Evolutionary conservation across 1,284 basidiomycete species (phyloP).

Genomic region (Malassezia sp.): DNA sequence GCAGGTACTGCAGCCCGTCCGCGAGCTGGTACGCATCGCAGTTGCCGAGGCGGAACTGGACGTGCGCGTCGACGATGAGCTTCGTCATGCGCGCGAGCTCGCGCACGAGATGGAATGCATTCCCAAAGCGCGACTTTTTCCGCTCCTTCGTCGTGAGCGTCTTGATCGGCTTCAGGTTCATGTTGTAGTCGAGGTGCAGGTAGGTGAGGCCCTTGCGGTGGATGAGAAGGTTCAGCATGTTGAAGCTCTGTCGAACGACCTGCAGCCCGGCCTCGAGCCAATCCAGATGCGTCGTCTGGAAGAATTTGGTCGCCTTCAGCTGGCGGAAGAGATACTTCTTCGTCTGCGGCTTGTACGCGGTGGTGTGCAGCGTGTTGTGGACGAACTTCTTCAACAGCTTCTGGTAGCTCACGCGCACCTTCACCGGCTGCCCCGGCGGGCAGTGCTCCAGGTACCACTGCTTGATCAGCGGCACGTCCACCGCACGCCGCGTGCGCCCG

Average conservation of each 20-base stretch:
- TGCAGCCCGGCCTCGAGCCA: conserved; percentile 99
- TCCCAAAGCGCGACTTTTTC: conserved; percentile 99
- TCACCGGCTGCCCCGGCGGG: conserved; percentile 87
- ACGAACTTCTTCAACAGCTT: conserved; percentile 95
- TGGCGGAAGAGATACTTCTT: conserved; percentile 94
- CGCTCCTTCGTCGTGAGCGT: conserved; percentile 98
- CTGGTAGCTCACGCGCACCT: conserved; percentile 97
- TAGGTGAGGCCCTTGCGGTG: conserved; percentile 98
- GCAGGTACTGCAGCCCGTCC: conserved; percentile 95
- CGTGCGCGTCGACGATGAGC: conserved; percentile 94
- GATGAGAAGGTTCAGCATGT: conserved; percentile 96
- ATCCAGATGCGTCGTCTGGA: conserved; percentile 92
- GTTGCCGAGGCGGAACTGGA: conserved; percentile 95
- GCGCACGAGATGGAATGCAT: conserved; percentile 92
- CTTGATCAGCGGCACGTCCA: conserved; percentile 91
- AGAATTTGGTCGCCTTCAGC: conserved; percentile 96
- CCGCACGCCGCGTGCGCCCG: conserved; percentile 80
- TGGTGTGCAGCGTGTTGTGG: conserved; percentile 78
- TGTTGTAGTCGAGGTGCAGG: conserved; percentile 81
- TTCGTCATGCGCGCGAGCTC: conserved; percentile 96
- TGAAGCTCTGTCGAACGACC: conserved; percentile 96
- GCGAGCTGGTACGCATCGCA: conserved; percentile 99
- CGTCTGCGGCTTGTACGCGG: conserved; percentile 86
- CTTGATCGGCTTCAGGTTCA: conserved; percentile 95
- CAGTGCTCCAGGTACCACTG: conserved; percentile 92